Conservation (phyloP, 345 rosid species). For the Melastoma malabathricum region DNA sequence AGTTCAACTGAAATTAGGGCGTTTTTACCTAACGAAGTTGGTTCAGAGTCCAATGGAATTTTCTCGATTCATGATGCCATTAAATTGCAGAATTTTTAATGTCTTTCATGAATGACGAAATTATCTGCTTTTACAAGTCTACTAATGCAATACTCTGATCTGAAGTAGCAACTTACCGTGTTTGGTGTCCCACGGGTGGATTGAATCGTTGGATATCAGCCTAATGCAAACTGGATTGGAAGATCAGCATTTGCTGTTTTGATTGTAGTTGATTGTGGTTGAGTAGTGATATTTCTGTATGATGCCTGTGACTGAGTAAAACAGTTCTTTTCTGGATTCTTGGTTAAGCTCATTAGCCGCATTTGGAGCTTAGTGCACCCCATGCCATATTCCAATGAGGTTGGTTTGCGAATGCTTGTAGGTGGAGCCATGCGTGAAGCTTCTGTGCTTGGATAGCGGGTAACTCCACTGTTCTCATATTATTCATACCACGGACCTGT, state of each 20-base stretch:
- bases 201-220: no score
- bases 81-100: no score
- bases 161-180: no score
- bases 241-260: neutral
- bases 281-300: neutral
- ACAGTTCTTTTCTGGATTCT: constrained; percentile 3
- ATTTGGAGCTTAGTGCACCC: constrained; percentile 78
- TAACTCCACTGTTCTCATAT: constrained; percentile 67
- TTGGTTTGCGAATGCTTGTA: constrained; percentile 74
- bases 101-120: no score
- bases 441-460: constrained; percentile 58
- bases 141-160: no score
- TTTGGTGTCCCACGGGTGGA: no score
- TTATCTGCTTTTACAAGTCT: no score
- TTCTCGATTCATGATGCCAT: no score
- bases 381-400: constrained; percentile 85
- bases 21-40: no score
- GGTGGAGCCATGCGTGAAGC: constrained; percentile 94
- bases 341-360: constrained; percentile 61
- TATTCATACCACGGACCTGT: constrained; percentile 86
- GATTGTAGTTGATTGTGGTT: neutral
- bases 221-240: no score
- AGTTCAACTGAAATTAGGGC: no score
- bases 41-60: no score
- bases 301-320: neutral